These are phyloP conservation scores for Apiospora aurea DNA, from an alignment of 2,329 filamentous ascomycete species.

Conservation along the genomic window DNA sequence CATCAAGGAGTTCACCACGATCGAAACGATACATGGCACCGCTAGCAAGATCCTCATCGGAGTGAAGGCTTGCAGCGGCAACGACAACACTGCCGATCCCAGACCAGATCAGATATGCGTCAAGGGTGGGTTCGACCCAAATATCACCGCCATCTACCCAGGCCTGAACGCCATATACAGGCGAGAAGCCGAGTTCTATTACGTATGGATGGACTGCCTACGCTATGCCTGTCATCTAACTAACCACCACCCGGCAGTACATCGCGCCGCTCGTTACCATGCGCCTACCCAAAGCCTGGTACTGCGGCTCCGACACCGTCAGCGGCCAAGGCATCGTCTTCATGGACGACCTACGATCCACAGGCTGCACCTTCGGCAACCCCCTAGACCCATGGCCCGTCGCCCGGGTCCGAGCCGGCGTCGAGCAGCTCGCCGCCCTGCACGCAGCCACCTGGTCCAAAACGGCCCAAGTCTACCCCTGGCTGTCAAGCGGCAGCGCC, in stretches of 20 bases:
- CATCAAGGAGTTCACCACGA: slow-evolving; percentile 26
- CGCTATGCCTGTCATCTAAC: neutral
- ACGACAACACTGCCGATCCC: neutral
- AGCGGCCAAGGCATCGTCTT: slow-evolving; percentile 28
- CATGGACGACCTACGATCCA: slow-evolving; percentile 28
- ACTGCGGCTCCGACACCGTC: slow-evolving; percentile 16
- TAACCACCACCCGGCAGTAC: neutral
- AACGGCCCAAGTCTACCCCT: slow-evolving; percentile 29
- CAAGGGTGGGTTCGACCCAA: slow-evolving; percentile 32
- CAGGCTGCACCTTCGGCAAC: slow-evolving; percentile 29
- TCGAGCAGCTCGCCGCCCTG: slow-evolving; percentile 41
- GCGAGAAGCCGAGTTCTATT: slow-evolving; percentile 30
- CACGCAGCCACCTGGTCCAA: slow-evolving; percentile 31
- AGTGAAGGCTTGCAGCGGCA: neutral
- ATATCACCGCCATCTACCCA: slow-evolving; percentile 25
- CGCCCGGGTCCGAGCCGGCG: slow-evolving; percentile 30
- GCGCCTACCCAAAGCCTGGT: slow-evolving; percentile 17
- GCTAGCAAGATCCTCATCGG: slow-evolving; percentile 29
- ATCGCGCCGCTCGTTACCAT: slow-evolving; percentile 26
- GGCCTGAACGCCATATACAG: slow-evolving; percentile 27
- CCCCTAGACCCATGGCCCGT: slow-evolving; percentile 28
- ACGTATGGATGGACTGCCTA: neutral
- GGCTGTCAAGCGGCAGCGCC: slow-evolving; percentile 28
- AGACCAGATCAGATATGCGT: slow-evolving; percentile 27
- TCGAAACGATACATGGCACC: slow-evolving; percentile 26